Percentiles rank a stretch among this genome's conserved stretches.
Conservation (phyloP, 2,329 filamentous ascomycete species). For the Dothidotthia symphoricarpi region DNA sequence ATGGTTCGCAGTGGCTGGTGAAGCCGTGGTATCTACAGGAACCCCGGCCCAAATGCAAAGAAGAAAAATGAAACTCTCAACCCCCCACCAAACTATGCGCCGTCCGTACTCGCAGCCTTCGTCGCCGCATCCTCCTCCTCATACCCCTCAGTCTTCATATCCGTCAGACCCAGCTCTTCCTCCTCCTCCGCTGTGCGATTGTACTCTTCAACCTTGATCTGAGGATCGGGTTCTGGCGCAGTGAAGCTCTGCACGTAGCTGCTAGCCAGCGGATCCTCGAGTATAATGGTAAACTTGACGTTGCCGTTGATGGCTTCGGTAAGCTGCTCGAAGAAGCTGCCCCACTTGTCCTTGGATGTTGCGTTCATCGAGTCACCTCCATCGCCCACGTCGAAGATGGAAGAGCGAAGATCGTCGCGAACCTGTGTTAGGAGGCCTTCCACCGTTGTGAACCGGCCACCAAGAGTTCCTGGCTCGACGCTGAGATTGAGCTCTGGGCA, state of each 20-base stretch:
- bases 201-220: constrained; percentile 80
- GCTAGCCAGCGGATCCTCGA: constrained; percentile 85
- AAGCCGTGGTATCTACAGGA: constrained; percentile 39
- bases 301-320: constrained; percentile 77
- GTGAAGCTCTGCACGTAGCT: constrained; percentile 90
- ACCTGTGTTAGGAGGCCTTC: constrained; percentile 93
- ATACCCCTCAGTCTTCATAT: constrained; percentile 93
- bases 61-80: constrained; percentile 17
- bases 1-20: constrained; percentile 29
- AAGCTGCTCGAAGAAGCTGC: constrained; percentile 74
- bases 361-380: constrained; percentile 76
- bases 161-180: constrained; percentile 83
- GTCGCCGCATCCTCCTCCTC: constrained; percentile 50
- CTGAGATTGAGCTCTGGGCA: constrained; percentile 84
- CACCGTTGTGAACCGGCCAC: constrained; percentile 93
- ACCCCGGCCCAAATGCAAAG: constrained; percentile 27
- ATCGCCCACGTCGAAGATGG: constrained; percentile 77
- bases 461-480: constrained; percentile 90
- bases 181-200: constrained; percentile 86
- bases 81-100: constrained; percentile 7
- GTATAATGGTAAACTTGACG: constrained; percentile 74
- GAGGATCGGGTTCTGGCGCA: constrained; percentile 76
- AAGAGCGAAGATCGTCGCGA: constrained; percentile 79
- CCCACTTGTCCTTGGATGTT: constrained; percentile 71
- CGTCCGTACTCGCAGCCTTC: too few species aligned